Percentiles rank a stretch among this genome's conserved stretches.
These are phyloP conservation scores for Oxyria digyna DNA, from an alignment of 148 eudicot species.

Conservation along the genomic window DNA sequence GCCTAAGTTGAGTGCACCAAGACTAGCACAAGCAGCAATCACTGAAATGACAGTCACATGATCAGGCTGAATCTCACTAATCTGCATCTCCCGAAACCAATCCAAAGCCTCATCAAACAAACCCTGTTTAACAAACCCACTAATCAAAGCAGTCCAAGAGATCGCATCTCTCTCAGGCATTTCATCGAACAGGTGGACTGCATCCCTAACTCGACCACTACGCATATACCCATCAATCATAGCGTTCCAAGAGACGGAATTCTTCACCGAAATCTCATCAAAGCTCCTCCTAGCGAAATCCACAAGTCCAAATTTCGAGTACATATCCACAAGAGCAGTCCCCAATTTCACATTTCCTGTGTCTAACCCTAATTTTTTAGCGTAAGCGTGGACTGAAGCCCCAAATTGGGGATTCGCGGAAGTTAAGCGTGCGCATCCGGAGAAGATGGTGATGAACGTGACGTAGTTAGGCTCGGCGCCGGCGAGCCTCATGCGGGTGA, in stretches of 20 bases:
- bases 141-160: constrained; percentile 71
- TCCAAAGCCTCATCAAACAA: constrained; percentile 44
- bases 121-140: constrained; percentile 55
- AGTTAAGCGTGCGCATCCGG: constrained; percentile 48
- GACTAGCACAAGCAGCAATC: constrained; percentile 43
- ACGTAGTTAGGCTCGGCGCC: constrained; percentile 53
- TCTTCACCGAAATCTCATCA: constrained; percentile 32
- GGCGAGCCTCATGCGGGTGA: constrained; percentile 39
- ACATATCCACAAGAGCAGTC: constrained; percentile 51
- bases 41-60: constrained; percentile 38
- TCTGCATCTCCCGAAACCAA: constrained; percentile 41
- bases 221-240: constrained; percentile 71
- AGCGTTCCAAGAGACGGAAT: constrained; percentile 64
- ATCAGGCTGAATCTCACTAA: constrained; percentile 38
- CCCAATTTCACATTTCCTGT: constrained; percentile 44
- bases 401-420: constrained; percentile 21
- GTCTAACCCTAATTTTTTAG: constrained; percentile 42
- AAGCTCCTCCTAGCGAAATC: constrained; percentile 40
- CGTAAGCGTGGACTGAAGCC: constrained; percentile 36
- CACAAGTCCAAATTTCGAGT: constrained; percentile 35
- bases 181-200: constrained; percentile 41
- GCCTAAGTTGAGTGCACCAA: constrained; percentile 41
- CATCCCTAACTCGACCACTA: constrained; percentile 36
- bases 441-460: constrained; percentile 55
- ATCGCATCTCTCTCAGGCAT: constrained; percentile 38